A percentile compares a stretch with the other conserved stretches of the same genome.
Evolutionary conservation across 108 stramenopile genomes (phyloP).

Genomic region (Bacterosira constricta): DNA sequence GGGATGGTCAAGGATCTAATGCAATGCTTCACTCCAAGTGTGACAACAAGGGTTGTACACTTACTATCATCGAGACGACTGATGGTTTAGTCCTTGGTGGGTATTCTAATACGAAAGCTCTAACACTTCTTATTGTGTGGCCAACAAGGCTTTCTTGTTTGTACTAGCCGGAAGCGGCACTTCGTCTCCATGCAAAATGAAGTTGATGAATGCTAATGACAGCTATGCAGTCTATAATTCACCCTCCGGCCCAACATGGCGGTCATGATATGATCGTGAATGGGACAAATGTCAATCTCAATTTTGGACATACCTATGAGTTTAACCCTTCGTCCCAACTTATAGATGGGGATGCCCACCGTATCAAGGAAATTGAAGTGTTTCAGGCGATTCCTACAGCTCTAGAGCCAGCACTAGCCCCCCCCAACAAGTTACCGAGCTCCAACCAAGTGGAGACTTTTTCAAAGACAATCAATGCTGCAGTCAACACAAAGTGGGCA

Average conservation of each 20-base stretch:
- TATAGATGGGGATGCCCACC: background rate
- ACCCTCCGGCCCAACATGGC: conserved; percentile 3
- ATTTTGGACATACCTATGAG: conserved; percentile 4
- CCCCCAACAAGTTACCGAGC: too few relatives aligned
- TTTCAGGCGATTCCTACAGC: conserved; percentile 13
- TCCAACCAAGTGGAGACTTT: too few relatives aligned
- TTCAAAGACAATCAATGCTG: conserved; percentile 8
- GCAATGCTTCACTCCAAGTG: conserved; percentile 23
- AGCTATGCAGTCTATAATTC: background rate
- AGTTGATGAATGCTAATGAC: conserved; percentile 1
- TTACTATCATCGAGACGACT: conserved; percentile 20
- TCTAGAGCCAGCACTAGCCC: too few relatives aligned
- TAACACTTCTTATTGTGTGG: background rate
- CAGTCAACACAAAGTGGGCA: conserved; percentile 14
- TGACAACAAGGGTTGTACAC: conserved; percentile 7
- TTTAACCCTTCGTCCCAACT: background rate
- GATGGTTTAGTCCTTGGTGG: conserved; percentile 12
- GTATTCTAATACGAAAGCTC: conserved; percentile 2
- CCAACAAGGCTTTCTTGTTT: conserved; percentile 33
- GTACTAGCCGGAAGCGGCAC: conserved; percentile 5
- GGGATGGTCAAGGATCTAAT: conserved; percentile 14
- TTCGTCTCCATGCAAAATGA: conserved; percentile 22
- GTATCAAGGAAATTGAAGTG: conserved; percentile 22
- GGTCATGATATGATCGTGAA: conserved; percentile 2
- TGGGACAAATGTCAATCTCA: conserved; percentile 2